phyloP scores from a whole-genome alignment of 2,329 filamentous ascomycete species.

The Plenodomus biglobosus region DNA sequence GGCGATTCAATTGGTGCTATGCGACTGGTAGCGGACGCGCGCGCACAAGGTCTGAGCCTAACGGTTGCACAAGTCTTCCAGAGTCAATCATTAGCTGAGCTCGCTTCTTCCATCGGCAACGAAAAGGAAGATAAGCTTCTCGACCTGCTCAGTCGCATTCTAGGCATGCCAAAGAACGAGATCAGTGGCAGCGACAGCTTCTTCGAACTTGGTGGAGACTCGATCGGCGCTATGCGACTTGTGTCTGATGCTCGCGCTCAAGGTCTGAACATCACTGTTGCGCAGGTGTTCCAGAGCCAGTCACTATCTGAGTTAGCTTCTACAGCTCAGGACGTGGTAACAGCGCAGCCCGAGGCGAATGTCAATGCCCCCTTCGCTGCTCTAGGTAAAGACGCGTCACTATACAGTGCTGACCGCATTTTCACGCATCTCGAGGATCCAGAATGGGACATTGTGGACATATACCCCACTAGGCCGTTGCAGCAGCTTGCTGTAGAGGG shows the following conservation, averaged over 20 bases:
- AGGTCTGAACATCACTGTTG: conserved; percentile 46
- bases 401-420: conserved; percentile 54
- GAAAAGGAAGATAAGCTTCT: conserved; percentile 36
- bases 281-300: conserved; percentile 49
- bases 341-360: conserved; percentile 17
- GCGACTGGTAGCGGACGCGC: conserved; percentile 46
- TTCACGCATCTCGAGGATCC: conserved; percentile 55
- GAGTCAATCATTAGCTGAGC: conserved; percentile 51
- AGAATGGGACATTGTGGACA: conserved; percentile 56
- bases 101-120: conserved; percentile 52
- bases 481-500: conserved; percentile 62
- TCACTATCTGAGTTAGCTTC: conserved; percentile 42
- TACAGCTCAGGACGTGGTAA: conserved; percentile 34
- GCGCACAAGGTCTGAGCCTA: conserved; percentile 40
- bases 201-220: conserved; percentile 52
- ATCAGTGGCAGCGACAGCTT: conserved; percentile 49
- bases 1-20: conserved; percentile 53
- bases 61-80: conserved; percentile 50
- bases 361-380: conserved; percentile 55
- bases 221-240: conserved; percentile 50
- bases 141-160: conserved; percentile 30
- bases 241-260: conserved; percentile 44
- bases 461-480: conserved; percentile 61
- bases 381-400: conserved; percentile 48
- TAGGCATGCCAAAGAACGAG: conserved; percentile 31